Percentiles rank a stretch among this genome's conserved stretches.
Evolutionary conservation across 2,329 filamentous ascomycete genomes (phyloP).

Genomic region (Tolypocladium nubicola): DNA sequence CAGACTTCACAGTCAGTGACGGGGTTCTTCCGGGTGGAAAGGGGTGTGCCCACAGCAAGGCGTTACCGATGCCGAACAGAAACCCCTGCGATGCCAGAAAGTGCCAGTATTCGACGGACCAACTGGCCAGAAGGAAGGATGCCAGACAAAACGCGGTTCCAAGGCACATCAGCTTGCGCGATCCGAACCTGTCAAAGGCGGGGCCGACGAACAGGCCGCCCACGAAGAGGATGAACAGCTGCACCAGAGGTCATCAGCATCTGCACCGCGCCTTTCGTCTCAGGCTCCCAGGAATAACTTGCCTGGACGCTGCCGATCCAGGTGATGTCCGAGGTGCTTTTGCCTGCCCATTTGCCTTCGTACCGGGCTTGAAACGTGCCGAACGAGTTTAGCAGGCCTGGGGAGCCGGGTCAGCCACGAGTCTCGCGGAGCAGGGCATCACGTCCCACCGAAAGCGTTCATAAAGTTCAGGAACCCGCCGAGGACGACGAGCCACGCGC

Average conservation of each 20-base stretch:
- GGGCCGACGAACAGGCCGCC: conserved; percentile 27
- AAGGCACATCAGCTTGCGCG: conserved; percentile 20
- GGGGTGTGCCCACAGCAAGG: conserved; percentile 16
- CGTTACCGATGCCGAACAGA: conserved; percentile 28
- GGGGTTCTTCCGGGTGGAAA: neutral
- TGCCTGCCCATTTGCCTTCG: conserved; percentile 18
- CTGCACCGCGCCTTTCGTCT: no score
- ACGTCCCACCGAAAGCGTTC: conserved; percentile 15
- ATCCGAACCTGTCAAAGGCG: conserved; percentile 27
- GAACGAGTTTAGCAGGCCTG: conserved; percentile 30
- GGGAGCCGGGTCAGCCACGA: neutral
- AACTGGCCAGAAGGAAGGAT: conserved; percentile 24
- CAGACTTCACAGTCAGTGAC: neutral
- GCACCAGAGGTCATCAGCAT: no score
- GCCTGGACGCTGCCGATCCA: conserved; percentile 29
- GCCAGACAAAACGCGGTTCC: conserved; percentile 24
- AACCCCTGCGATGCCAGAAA: conserved; percentile 28
- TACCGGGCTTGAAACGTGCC: conserved; percentile 47
- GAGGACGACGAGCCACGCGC: conserved; percentile 20
- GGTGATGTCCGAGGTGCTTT: conserved; percentile 20
- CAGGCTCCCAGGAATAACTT: neutral
- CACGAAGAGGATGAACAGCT: conserved; percentile 28
- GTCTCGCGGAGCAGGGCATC: neutral
- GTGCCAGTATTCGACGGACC: conserved; percentile 23
- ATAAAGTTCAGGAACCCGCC: conserved; percentile 19